Conservation (phyloP, 2,329 filamentous ascomycete species). For the Xylaria hypoxylon region DNA sequence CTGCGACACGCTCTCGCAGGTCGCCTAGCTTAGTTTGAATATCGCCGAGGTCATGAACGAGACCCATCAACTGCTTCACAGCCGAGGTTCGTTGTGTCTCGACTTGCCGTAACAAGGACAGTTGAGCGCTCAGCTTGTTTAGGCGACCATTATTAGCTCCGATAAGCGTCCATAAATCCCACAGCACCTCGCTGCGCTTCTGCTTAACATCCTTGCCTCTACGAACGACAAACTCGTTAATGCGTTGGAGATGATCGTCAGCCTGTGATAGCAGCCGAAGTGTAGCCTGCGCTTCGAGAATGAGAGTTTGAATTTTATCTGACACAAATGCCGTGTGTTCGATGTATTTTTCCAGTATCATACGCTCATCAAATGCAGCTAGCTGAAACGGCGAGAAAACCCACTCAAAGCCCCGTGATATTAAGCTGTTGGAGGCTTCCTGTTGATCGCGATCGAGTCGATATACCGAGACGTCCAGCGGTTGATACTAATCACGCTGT, state of each 20-base stretch:
- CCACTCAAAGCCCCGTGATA: conserved; percentile 58
- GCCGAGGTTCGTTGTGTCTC: conserved; percentile 73
- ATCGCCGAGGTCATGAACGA: conserved; percentile 78
- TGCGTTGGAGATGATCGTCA: conserved; percentile 75
- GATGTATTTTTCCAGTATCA: conserved; percentile 79
- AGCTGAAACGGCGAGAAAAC: conserved; percentile 73
- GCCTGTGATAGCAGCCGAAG: conserved; percentile 73
- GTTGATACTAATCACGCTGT: conserved; percentile 79
- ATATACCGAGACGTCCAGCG: conserved; percentile 79
- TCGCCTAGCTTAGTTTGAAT: conserved; percentile 79
- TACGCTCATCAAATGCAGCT: conserved; percentile 67
- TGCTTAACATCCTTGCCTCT: conserved; percentile 70
- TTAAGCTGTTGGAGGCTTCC: conserved; percentile 47
- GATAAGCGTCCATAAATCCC: conserved; percentile 78
- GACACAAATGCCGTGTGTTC: conserved; percentile 77
- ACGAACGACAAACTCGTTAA: conserved; percentile 75
- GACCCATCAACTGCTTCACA: conserved; percentile 73
- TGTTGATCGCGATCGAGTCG: conserved; percentile 64
- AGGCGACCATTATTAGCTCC: conserved; percentile 74
- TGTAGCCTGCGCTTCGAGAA: conserved; percentile 76
- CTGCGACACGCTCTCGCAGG: conserved; percentile 75
- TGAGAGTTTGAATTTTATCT: conserved; percentile 74
- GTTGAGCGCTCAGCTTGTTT: conserved; percentile 70
- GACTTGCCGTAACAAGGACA: conserved; percentile 74
- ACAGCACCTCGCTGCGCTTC: conserved; percentile 74